A percentile compares a stretch with the other conserved stretches of the same genome.
These are phyloP conservation scores for Cyclospora cayetanensis DNA, from an alignment of 169 alveolate genomes.

Conservation along the genomic window DNA sequence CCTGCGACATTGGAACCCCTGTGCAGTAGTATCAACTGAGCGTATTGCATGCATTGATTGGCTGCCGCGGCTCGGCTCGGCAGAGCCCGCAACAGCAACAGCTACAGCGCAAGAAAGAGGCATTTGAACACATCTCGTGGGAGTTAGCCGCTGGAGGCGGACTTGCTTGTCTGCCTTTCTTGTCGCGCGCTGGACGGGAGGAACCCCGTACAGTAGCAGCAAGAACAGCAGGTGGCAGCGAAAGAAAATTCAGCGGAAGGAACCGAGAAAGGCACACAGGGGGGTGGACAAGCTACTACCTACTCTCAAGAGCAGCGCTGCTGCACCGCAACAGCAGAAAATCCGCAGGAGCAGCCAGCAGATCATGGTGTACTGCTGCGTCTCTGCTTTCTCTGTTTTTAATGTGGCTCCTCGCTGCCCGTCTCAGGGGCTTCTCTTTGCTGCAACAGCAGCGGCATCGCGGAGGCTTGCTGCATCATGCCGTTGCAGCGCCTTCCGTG, in stretches of 20 bases:
- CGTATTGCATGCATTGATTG: too few relatives aligned
- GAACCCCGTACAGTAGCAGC: too few relatives aligned
- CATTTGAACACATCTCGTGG: too few relatives aligned
- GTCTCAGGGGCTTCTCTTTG: not conserved
- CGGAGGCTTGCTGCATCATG: conserved; percentile 10
- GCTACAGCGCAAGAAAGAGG: too few relatives aligned
- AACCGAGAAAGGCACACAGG: not conserved
- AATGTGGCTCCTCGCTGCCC: not conserved
- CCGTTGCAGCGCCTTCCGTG: not conserved
- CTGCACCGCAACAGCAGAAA: not conserved
- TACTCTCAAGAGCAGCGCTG: not conserved
- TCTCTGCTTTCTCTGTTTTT: not conserved
- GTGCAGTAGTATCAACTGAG: too few relatives aligned
- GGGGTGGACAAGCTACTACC: not conserved
- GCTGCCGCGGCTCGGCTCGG: not conserved
- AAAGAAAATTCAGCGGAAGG: too few relatives aligned
- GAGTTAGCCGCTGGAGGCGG: too few relatives aligned
- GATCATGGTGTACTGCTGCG: not conserved
- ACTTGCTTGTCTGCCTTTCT: too few relatives aligned
- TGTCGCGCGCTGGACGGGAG: too few relatives aligned
- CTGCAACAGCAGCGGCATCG: conserved; percentile 12
- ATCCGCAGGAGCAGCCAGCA: not conserved
- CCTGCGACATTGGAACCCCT: too few relatives aligned
- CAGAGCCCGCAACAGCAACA: not conserved
- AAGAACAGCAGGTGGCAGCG: too few relatives aligned